Conservation (phyloP, 2,329 filamentous ascomycete species). For the Alternaria brassicae region DNA sequence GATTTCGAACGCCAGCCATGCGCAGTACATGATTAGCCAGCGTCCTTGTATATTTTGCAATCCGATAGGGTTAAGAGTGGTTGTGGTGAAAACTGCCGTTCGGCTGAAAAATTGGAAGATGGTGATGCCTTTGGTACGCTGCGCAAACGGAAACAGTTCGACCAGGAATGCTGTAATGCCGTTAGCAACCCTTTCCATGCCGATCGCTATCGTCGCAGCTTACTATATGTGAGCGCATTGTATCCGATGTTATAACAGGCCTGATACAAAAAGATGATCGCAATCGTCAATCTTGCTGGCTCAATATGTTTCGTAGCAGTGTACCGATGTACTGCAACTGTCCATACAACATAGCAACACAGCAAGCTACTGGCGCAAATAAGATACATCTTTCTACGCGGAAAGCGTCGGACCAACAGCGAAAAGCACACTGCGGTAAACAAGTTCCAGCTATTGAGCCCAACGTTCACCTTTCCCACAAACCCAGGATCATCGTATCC, state of each 20-base stretch:
- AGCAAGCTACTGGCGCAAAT: conserved; percentile 44
- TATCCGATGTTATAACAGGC: conserved; percentile 67
- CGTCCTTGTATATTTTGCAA: conserved; percentile 68
- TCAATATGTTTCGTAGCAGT: conserved; percentile 37
- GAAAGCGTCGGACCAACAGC: conserved; percentile 62
- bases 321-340: conserved; percentile 61
- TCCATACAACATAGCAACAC: conserved; percentile 47
- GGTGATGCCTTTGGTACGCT: conserved; percentile 57
- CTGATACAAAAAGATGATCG: conserved; percentile 61
- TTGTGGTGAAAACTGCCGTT: conserved; percentile 66
- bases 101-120: conserved; percentile 70
- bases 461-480: conserved; percentile 55
- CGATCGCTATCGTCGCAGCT: conserved; percentile 3
- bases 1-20: conserved; percentile 67
- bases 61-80: conserved; percentile 67
- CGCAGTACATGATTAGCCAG: conserved; percentile 67
- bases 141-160: conserved; percentile 58
- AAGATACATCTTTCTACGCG: conserved; percentile 64
- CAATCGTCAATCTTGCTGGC: conserved; percentile 52
- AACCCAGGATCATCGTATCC: conserved; percentile 59
- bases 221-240: conserved; percentile 67
- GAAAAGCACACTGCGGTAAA: conserved; percentile 63
- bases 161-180: conserved; percentile 55
- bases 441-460: conserved; percentile 66
- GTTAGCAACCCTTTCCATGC: conserved; percentile 6